These are phyloP conservation scores for Melampsora americana DNA, from an alignment of 1,284 basidiomycete genomes.

Conservation along the genomic window DNA sequence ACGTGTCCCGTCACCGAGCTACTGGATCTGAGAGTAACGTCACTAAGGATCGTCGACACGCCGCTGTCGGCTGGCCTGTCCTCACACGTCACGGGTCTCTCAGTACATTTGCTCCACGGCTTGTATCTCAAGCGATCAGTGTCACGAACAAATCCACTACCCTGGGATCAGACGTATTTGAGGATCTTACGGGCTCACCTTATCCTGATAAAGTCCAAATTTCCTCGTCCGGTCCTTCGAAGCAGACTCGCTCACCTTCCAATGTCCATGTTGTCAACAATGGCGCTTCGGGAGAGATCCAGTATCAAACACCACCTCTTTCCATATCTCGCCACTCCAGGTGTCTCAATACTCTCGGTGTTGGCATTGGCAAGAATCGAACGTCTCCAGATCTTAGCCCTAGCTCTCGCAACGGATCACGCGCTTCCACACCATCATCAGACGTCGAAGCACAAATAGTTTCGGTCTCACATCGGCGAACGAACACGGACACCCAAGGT, in stretches of 20 bases:
- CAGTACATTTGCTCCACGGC: not conserved
- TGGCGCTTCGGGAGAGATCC: not conserved
- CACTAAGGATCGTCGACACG: not conserved
- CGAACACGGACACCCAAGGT: not conserved
- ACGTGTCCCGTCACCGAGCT: not conserved
- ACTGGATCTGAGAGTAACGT: constrained; percentile 2
- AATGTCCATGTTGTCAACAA: not conserved
- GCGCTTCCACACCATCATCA: not conserved
- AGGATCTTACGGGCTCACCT: not conserved
- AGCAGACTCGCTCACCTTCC: not conserved
- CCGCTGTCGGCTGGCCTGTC: not conserved
- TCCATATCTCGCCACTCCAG: not conserved
- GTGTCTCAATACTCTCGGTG: not conserved
- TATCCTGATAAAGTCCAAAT: not conserved
- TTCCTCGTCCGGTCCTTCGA: not conserved
- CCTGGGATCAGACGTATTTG: not conserved
- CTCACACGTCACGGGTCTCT: not conserved
- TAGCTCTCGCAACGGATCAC: not conserved
- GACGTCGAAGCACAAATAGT: not conserved
- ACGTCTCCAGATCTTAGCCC: not conserved
- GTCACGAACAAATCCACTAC: not conserved
- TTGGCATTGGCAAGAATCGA: not conserved
- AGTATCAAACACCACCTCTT: not conserved
- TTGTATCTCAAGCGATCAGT: not conserved
- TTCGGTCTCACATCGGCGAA: not conserved